A percentile compares a stretch with the other conserved stretches of the same genome.
Evolutionary conservation across 768 basidiomycete genomes (phyloP).

Genomic region (Tylopilus sp.): DNA sequence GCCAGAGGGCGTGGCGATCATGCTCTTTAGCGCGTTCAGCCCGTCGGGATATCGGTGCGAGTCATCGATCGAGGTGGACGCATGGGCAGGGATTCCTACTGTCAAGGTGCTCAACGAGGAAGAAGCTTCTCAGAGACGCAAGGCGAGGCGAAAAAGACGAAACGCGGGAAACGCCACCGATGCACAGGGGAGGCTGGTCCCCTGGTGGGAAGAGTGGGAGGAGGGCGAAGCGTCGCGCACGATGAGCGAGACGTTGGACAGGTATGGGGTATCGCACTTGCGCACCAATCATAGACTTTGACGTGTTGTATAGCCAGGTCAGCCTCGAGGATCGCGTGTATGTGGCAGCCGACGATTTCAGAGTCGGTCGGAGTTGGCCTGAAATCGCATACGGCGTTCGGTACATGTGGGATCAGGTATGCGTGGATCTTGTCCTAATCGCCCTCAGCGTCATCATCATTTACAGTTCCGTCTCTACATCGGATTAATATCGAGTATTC

Average conservation of each 20-base stretch:
- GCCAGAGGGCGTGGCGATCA: slow-evolving; percentile 39
- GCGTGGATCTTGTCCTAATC: background rate
- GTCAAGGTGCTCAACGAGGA: slow-evolving; percentile 25
- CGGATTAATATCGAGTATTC: slow-evolving; percentile 28
- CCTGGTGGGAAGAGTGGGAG: slow-evolving; percentile 35
- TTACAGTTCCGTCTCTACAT: slow-evolving; percentile 31
- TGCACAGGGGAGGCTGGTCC: slow-evolving; percentile 19
- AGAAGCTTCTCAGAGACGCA: slow-evolving; percentile 19
- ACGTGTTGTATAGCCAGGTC: slow-evolving; percentile 1
- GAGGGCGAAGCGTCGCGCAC: slow-evolving; percentile 21
- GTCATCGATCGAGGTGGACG: slow-evolving; percentile 25
- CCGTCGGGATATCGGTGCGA: slow-evolving; percentile 21
- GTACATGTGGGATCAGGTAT: slow-evolving; percentile 30
- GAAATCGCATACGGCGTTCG: slow-evolving; percentile 28
- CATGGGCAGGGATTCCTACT: slow-evolving; percentile 19
- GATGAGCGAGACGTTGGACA: slow-evolving; percentile 21
- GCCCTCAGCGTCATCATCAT: background rate
- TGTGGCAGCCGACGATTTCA: slow-evolving; percentile 30
- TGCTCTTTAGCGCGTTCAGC: slow-evolving; percentile 41
- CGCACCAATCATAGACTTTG: background rate
- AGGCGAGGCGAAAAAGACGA: slow-evolving; percentile 6
- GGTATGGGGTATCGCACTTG: slow-evolving; percentile 16
- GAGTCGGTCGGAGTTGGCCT: slow-evolving; percentile 30
- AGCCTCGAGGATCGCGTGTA: slow-evolving; percentile 21
- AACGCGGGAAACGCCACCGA: slow-evolving; percentile 23